phyloP scores from a whole-genome alignment of 2,329 filamentous ascomycete species.

The Paecilomyces sp. region DNA sequence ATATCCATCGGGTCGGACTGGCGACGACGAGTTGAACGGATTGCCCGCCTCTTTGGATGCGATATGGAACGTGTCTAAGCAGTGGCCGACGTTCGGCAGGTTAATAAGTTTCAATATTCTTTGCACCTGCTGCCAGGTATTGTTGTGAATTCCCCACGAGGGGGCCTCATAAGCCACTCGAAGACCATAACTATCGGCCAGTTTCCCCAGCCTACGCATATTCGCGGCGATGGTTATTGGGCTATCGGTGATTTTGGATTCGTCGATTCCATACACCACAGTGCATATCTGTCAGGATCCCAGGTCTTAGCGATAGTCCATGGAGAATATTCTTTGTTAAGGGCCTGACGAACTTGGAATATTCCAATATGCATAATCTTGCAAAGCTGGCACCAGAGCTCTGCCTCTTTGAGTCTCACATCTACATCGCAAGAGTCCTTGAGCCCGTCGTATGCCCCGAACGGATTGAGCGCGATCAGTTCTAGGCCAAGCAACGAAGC shows the following conservation, averaged over 20 bases:
- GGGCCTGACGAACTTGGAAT: slow-evolving; percentile 4
- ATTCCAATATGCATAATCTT: slow-evolving; percentile 7
- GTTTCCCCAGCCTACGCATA: slow-evolving; percentile 4
- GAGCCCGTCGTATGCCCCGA: slow-evolving; percentile 8
- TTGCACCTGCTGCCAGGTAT: slow-evolving; percentile 8
- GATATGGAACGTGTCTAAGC: slow-evolving; percentile 10
- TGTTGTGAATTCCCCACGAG: slow-evolving; percentile 5
- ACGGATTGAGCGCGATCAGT: slow-evolving; percentile 10
- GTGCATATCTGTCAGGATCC: too few species aligned
- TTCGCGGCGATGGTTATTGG: too few species aligned
- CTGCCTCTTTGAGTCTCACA: slow-evolving; percentile 6
- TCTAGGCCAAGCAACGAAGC: slow-evolving; percentile 3
- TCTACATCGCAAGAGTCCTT: slow-evolving; percentile 1
- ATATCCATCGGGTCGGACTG: slow-evolving; percentile 5
- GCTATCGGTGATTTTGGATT: too few species aligned
- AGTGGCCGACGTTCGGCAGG: slow-evolving; percentile 7
- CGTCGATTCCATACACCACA: slow-evolving; percentile 8
- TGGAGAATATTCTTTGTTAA: background rate
- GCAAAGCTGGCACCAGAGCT: slow-evolving; percentile 10
- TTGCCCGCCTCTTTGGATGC: slow-evolving; percentile 10
- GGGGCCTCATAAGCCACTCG: slow-evolving; percentile 7
- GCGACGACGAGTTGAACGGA: slow-evolving; percentile 8
- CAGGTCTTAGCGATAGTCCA: too few species aligned
- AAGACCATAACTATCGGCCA: slow-evolving; percentile 16
- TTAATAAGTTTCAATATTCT: slow-evolving; percentile 6